Conservation (phyloP, 257 asterid species). For the Jacaranda copaia region DNA sequence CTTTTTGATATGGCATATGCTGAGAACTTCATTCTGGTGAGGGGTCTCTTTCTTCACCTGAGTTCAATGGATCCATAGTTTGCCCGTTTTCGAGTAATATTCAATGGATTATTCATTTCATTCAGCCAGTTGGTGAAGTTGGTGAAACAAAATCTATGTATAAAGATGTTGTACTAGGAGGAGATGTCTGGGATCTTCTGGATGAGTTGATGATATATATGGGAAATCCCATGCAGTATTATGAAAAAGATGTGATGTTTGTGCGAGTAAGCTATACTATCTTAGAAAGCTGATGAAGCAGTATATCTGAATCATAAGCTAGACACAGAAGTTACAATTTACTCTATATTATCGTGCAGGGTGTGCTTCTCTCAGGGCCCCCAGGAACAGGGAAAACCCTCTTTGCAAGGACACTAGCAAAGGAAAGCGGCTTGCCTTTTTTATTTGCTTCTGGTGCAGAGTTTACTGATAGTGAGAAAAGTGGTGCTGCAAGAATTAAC, state of each 20-base stretch:
- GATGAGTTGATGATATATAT: slow-evolving; percentile 96
- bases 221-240: slow-evolving; percentile 96
- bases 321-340: slow-evolving; percentile 22
- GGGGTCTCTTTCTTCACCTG: slow-evolving; percentile 27
- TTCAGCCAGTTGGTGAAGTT: slow-evolving; percentile 91
- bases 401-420: slow-evolving; percentile 92
- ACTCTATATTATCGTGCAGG: slow-evolving; percentile 55
- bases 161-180: slow-evolving; percentile 95
- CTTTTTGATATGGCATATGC: slow-evolving; percentile 91
- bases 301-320: slow-evolving; percentile 28
- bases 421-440: slow-evolving; percentile 96
- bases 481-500: slow-evolving; percentile 93
- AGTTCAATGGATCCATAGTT: slow-evolving; percentile 21
- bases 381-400: slow-evolving; percentile 99
- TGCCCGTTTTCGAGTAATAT: slow-evolving; percentile 28
- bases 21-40: slow-evolving; percentile 92
- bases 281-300: slow-evolving; percentile 30
- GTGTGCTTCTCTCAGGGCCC: slow-evolving; percentile 97
- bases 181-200: slow-evolving; percentile 99
- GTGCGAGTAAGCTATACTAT: slow-evolving; percentile 74
- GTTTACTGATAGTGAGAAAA: slow-evolving; percentile 93
- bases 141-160: slow-evolving; percentile 90
- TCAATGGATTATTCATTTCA: slow-evolving; percentile 44
- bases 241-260: slow-evolving; percentile 89
- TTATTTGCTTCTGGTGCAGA: slow-evolving; percentile 99